These are phyloP conservation scores for Paratrimastix pyriformis DNA, from an alignment of 78 protist species.

Conservation along the genomic window DNA sequence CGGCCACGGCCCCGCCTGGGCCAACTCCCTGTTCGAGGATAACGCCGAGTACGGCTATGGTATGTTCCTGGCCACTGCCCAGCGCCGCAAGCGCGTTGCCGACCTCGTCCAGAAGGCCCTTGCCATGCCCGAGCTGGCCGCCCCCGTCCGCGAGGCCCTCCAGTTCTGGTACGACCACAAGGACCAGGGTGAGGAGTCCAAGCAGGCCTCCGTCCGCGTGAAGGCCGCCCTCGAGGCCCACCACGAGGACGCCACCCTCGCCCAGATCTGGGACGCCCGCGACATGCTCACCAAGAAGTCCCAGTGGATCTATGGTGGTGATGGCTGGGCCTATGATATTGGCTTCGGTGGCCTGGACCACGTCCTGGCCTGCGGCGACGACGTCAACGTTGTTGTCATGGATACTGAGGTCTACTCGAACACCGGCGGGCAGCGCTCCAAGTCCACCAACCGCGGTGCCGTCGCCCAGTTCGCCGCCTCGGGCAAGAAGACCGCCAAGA, in stretches of 20 bases:
- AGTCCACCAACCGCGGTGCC: constrained; percentile 40
- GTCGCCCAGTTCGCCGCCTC: constrained; percentile 44
- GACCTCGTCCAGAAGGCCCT: constrained; percentile 9
- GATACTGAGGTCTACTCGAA: constrained; percentile 65
- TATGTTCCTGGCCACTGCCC: constrained; percentile 30
- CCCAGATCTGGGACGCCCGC: neutral
- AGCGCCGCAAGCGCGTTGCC: constrained; percentile 12
- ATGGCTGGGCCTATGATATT: constrained; percentile 73
- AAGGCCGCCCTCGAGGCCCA: constrained; percentile 7
- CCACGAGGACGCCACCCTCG: neutral
- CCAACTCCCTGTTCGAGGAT: constrained; percentile 63
- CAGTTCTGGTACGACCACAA: neutral
- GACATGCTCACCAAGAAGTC: constrained; percentile 29
- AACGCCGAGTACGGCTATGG: constrained; percentile 66
- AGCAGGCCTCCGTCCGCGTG: neutral
- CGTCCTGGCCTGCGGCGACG: constrained; percentile 59
- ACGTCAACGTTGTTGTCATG: constrained; percentile 58
- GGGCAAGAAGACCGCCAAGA: constrained; percentile 45
- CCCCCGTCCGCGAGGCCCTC: neutral
- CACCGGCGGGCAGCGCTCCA: constrained; percentile 56
- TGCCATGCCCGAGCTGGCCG: neutral
- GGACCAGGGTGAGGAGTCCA: constrained; percentile 4
- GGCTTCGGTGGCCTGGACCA: constrained; percentile 66
- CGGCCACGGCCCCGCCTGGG: constrained; percentile 76
- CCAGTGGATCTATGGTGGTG: constrained; percentile 63